Evolutionary conservation across 73 alveolate species (phyloP), one percentile per base, ranked within the genome.

Genomic region (Uronychia binucleata): DNA sequence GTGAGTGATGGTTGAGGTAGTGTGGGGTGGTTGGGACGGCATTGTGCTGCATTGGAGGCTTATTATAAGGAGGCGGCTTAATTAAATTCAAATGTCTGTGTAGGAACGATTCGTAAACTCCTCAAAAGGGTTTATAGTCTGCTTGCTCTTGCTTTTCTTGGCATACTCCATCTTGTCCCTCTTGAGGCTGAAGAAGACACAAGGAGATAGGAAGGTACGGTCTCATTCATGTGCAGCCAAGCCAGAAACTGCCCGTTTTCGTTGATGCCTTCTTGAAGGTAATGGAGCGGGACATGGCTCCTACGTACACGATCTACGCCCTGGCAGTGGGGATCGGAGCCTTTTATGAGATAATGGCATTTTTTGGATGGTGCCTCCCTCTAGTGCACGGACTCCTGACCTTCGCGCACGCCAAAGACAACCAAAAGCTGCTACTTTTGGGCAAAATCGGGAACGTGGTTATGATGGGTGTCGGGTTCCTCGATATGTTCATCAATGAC

Each of bases 11-110:
- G n/a, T n/a, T n/a, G n/a, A n/a, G n/a, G n/a, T n/a, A n/a, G n/a
- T n/a, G n/a, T n/a, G n/a, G n/a, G n/a, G n/a, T n/a, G n/a, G n/a
- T n/a, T n/a, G n/a, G n/a, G n/a, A n/a, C n/a, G n/a, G n/a, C n/a
- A n/a, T n/a, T n/a, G n/a, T n/a, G n/a, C n/a, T n/a, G n/a, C n/a
- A n/a, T n/a, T n/a, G n/a, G n/a, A n/a, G n/a, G n/a, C n/a, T n/a
- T n/a, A n/a, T n/a, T n/a, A n/a, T n/a, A n/a, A n/a, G 67, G 19
- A 46, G 67, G 67, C 67, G 67, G 67, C 67, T 46, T 46, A 46
- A 46, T 46, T 46, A 46, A 46, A 46, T 46, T 46, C 67, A 46
- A 46, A 46, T 46, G 67, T 5, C n/a, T 11, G 19, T 19, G 19
- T 5, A 46, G 67, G 67, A 46, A 5, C 67, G 67, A 46, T 46